phyloP scores from a whole-genome alignment of 371 early-diverging fungal species.

The Mucor racemosus region DNA sequence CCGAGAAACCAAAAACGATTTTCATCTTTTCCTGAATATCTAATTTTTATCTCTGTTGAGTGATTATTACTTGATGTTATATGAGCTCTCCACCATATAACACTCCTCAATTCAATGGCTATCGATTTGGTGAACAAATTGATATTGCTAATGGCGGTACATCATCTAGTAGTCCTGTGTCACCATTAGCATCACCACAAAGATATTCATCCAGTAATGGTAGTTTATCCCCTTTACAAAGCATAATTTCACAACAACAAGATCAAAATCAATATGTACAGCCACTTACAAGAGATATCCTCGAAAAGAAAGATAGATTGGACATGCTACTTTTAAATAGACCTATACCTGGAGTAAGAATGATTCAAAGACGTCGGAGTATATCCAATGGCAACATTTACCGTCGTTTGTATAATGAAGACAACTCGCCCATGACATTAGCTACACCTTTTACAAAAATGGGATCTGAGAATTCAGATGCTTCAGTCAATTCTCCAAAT shows the following conservation, averaged over 20 bases:
- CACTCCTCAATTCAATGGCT: not conserved
- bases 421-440: slow-evolving; percentile 12
- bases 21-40: not conserved
- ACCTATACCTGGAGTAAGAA: not conserved
- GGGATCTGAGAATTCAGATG: not conserved
- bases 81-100: not conserved
- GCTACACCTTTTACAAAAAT: not conserved
- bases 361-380: slow-evolving; percentile 10
- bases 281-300: slow-evolving; percentile 17
- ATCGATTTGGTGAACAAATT: slow-evolving; percentile 11
- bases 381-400: slow-evolving; percentile 15
- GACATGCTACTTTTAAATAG: slow-evolving; percentile 11
- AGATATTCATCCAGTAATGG: not conserved
- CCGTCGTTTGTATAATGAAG: slow-evolving; percentile 22
- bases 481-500: slow-evolving; percentile 6
- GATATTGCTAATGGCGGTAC: not conserved
- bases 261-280: not conserved
- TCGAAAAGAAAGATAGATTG: slow-evolving; percentile 19
- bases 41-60: no score
- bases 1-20: not conserved
- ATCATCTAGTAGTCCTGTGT: not conserved
- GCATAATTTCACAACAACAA: not conserved
- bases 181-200: not conserved
- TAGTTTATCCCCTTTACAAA: not conserved
- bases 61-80: not conserved